Evolutionary conservation across 2,329 filamentous ascomycete species (phyloP), one percentile per base, ranked within the genome.

Genomic region (Hymenoscyphus infarciens): DNA sequence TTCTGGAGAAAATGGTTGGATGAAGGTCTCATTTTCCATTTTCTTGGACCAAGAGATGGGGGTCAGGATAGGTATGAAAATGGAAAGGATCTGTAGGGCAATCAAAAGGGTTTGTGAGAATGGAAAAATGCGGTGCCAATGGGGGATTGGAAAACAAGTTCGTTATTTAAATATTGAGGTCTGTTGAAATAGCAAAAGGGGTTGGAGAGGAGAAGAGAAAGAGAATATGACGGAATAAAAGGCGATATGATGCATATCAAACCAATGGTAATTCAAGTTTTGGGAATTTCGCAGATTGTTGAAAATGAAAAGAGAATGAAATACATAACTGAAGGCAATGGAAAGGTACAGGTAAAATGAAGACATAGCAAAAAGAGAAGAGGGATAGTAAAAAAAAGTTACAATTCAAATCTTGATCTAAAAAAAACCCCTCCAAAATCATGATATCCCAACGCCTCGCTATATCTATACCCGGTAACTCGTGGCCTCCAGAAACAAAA

Each of bases 401-500:
- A 11, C 59, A 58, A 31, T n/a, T 52, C 49, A 29, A 56, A 53
- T 25, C 22, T 33, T 56, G 25, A 58, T 52, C 25, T 39, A 57
- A n/a, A 27, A 29, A 22, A 33, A 31, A 62, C 13, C 31, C 54
- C 64, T 8, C 31, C 54, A 56, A 22, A 49, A 22, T 7, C 42
- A 49, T 22, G 11, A 39, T 59, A 63, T 60, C 65, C 25, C 31
- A 68, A 68, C 69, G 66, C 69, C 71, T 61, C 61, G 64, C 42
- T 49, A 22, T 49, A 49, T 49, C 42, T 49, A 49, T 49, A 49
- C 42, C 42, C 11, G 19, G 25, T 49, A 49, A 22, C 19, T 49
- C 42, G 10, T n/a, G 19, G 11, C n/a, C n/a, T 19, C 42, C 42
- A 45, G 22, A 19, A 45, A 45, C 61, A 61, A 38, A 19, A 55